Conservation (phyloP, 352 stramenopile genomes). For the Globisporangium nodosum region DNA sequence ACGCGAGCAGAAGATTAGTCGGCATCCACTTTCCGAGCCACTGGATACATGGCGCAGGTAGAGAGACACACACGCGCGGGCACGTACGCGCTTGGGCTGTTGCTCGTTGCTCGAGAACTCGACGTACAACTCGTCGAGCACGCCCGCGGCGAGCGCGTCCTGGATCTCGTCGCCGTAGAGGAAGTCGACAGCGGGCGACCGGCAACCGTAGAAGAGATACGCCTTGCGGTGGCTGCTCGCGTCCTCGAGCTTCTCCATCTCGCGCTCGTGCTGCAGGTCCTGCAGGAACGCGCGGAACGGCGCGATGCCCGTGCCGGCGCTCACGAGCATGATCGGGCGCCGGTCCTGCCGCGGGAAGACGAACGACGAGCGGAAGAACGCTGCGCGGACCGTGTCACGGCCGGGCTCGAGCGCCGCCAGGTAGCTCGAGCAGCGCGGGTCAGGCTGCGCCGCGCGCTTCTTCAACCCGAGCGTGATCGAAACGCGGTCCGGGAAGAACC, state of each 20-base stretch:
- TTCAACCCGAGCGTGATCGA: conserved; percentile 73
- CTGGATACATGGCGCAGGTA: neutral
- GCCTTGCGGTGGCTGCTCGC: conserved; percentile 24
- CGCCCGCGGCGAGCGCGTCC: conserved; percentile 23
- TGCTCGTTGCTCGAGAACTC: conserved; percentile 43
- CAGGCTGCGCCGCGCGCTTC: conserved; percentile 37
- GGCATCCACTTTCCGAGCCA: neutral
- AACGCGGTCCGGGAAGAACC: conserved; percentile 42
- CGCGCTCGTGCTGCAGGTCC: conserved; percentile 57
- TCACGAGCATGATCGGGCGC: conserved; percentile 69
- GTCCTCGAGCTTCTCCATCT: conserved; percentile 2
- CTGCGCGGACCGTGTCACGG: conserved; percentile 41
- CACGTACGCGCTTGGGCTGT: conserved; percentile 43
- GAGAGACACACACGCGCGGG: neutral
- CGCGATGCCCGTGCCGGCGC: conserved; percentile 73
- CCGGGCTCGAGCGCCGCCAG: conserved; percentile 40
- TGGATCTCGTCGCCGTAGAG: conserved; percentile 68
- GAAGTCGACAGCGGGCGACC: conserved; percentile 49
- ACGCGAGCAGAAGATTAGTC: neutral
- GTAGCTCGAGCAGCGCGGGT: conserved; percentile 76
- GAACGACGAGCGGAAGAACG: conserved; percentile 73
- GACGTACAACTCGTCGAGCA: conserved; percentile 52
- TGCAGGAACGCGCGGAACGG: conserved; percentile 80
- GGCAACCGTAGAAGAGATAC: conserved; percentile 80
- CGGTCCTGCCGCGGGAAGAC: conserved; percentile 59